A percentile compares a stretch with the other conserved stretches of the same genome.
Conservation (phyloP, 1,284 basidiomycete genomes). For the Cryptococcus wingfieldii region DNA sequence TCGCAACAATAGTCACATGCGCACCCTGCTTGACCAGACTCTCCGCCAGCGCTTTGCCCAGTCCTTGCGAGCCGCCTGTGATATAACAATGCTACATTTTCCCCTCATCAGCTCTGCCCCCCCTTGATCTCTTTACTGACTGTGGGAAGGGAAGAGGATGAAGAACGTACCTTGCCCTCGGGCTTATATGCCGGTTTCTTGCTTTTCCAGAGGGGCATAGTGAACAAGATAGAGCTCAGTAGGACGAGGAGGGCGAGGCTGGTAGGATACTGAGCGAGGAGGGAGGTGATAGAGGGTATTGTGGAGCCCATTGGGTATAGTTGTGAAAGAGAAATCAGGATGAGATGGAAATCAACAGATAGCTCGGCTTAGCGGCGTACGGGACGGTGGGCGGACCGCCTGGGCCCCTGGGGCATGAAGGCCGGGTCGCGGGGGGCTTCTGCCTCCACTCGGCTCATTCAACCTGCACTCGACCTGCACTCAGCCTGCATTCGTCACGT, state of each 20-base stretch:
- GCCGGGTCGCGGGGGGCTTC: no score
- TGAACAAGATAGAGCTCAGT: conserved; percentile 9
- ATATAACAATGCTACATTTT: conserved; percentile 63
- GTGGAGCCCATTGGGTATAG: no score
- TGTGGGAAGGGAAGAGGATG: no score
- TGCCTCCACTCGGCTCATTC: no score
- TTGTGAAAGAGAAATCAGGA: no score
- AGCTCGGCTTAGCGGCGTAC: no score
- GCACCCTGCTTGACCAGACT: conserved; percentile 68
- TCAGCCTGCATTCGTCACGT: no score
- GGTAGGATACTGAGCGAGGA: not conserved
- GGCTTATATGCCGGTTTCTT: conserved; percentile 21
- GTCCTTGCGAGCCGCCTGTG: conserved; percentile 74
- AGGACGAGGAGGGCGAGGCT: conserved; percentile 10
- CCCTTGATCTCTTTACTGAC: not conserved
- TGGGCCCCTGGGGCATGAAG: no score
- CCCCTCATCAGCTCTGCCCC: not conserved
- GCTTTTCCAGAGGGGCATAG: conserved; percentile 7
- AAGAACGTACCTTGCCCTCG: conserved; percentile 39
- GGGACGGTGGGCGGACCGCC: no score
- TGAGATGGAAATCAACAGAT: no score
- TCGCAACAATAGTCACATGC: conserved; percentile 73
- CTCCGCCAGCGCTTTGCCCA: conserved; percentile 68
- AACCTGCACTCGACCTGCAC: no score
- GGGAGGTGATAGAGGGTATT: no score